Evolutionary conservation across 2,329 filamentous ascomycete species (phyloP).

Genomic region (Dactylellina parvicollis): DNA sequence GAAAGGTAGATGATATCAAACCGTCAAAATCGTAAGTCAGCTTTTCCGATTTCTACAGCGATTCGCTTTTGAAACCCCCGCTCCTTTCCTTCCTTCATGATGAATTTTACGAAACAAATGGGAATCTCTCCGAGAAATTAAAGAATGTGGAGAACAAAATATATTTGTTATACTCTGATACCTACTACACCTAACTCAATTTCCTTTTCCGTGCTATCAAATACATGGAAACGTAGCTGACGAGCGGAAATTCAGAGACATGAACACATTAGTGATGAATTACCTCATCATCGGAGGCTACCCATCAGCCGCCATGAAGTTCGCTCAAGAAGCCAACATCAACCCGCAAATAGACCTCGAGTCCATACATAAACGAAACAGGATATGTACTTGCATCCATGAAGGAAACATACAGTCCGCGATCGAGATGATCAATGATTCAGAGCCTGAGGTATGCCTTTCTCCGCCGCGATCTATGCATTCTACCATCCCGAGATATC

Average conservation of each 20-base stretch:
- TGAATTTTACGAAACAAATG: constrained; percentile 93
- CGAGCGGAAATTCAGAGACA: constrained; percentile 72
- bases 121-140: constrained; percentile 99
- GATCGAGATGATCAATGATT: constrained; percentile 85
- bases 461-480: constrained; percentile 23
- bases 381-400: constrained; percentile 86
- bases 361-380: constrained; percentile 79
- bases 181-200: constrained; percentile 30
- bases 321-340: constrained; percentile 92
- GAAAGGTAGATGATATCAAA: constrained; percentile 82
- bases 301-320: constrained; percentile 88
- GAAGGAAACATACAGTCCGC: constrained; percentile 84
- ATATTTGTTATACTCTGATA: constrained; percentile 73
- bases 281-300: constrained; percentile 97
- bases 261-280: constrained; percentile 94
- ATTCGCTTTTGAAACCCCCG: constrained; percentile 20
- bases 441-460: constrained; percentile 84
- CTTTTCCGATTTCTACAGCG: not conserved
- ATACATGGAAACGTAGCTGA: constrained; percentile 58
- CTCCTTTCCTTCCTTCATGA: constrained; percentile 66
- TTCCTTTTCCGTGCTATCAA: not conserved
- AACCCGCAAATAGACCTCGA: constrained; percentile 75
- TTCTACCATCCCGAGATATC: constrained; percentile 59
- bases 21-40: constrained; percentile 85
- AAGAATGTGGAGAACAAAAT: constrained; percentile 79